A percentile compares a stretch with the other conserved stretches of the same genome.
Evolutionary conservation across 2,329 filamentous ascomycete species (phyloP).

Genomic region (Alternaria infectoria): DNA sequence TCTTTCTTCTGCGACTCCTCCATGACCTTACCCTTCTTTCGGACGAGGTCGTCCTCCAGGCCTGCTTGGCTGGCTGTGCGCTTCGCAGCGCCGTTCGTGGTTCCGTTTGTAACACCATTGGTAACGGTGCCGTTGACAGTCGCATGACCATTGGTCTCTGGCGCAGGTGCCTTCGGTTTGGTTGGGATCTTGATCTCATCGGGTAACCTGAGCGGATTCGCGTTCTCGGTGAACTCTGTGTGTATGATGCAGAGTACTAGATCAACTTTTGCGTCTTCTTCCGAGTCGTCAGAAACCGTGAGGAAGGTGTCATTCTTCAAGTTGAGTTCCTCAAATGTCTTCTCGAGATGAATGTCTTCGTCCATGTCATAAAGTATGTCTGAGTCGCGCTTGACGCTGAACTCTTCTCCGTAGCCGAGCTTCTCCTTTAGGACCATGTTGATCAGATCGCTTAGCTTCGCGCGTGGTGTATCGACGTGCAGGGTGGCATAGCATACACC

Average conservation of each 20-base stretch:
- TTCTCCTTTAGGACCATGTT: slow-evolving; percentile 72
- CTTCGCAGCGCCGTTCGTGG: slow-evolving; percentile 42
- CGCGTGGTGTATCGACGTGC: slow-evolving; percentile 70
- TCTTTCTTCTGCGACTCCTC: slow-evolving; percentile 28
- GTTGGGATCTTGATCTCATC: slow-evolving; percentile 55
- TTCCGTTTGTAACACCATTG: slow-evolving; percentile 29
- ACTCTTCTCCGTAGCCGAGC: slow-evolving; percentile 80
- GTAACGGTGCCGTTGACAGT: slow-evolving; percentile 18
- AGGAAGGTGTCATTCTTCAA: slow-evolving; percentile 77
- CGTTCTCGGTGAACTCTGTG: slow-evolving; percentile 52
- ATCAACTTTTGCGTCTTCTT: slow-evolving; percentile 79
- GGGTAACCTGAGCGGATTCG: slow-evolving; percentile 63
- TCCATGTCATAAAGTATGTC: slow-evolving; percentile 85
- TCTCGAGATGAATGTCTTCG: slow-evolving; percentile 81
- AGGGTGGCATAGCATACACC: slow-evolving; percentile 73
- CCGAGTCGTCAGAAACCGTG: slow-evolving; percentile 82
- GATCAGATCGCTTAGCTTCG: slow-evolving; percentile 81
- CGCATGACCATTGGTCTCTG: slow-evolving; percentile 38
- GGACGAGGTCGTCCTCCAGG: slow-evolving; percentile 43
- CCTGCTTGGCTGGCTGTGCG: slow-evolving; percentile 53
- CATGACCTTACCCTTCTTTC: slow-evolving; percentile 51
- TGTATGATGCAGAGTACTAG: slow-evolving; percentile 74
- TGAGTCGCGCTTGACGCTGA: slow-evolving; percentile 76
- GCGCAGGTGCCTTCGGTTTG: slow-evolving; percentile 50
- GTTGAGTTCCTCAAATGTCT: slow-evolving; percentile 79